phyloP scores from a whole-genome alignment of 352 stramenopile species.

The Phytophthora fragariae region DNA sequence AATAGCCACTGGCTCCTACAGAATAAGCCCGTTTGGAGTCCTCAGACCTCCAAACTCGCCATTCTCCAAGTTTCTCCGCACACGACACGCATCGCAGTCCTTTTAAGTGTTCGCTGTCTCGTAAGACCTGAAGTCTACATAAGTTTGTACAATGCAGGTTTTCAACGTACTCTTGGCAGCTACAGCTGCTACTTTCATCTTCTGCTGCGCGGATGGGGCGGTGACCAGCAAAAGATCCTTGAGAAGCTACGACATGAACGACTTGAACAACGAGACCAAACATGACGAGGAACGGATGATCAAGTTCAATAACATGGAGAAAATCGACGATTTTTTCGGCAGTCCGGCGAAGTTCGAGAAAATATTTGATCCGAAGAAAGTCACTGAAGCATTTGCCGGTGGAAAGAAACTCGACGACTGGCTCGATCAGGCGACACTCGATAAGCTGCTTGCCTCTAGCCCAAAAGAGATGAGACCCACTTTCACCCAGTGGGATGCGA shows the following conservation, averaged over 20 bases:
- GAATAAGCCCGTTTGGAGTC: background rate
- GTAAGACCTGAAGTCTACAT: background rate
- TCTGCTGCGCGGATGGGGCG: background rate
- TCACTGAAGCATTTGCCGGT: background rate
- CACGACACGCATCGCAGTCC: background rate
- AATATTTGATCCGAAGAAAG: background rate
- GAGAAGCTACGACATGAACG: slow-evolving; percentile 1
- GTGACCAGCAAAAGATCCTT: background rate
- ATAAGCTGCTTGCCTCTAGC: background rate
- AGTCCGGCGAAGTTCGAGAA: background rate
- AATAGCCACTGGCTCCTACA: no score
- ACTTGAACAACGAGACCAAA: background rate
- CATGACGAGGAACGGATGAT: background rate
- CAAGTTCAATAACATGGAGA: background rate
- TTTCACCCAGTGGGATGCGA: background rate
- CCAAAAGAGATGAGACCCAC: background rate
- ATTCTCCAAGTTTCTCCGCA: background rate
- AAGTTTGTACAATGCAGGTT: background rate
- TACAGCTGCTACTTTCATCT: background rate
- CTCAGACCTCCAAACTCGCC: background rate
- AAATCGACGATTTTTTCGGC: background rate
- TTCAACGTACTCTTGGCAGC: background rate
- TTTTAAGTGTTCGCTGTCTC: background rate
- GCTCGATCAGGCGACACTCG: background rate
- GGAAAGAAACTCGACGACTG: background rate